Percentiles rank a stretch among this genome's conserved stretches.
Evolutionary conservation across 2,329 filamentous ascomycete species (phyloP).

Genomic region (Dothiorella sarmentorum): DNA sequence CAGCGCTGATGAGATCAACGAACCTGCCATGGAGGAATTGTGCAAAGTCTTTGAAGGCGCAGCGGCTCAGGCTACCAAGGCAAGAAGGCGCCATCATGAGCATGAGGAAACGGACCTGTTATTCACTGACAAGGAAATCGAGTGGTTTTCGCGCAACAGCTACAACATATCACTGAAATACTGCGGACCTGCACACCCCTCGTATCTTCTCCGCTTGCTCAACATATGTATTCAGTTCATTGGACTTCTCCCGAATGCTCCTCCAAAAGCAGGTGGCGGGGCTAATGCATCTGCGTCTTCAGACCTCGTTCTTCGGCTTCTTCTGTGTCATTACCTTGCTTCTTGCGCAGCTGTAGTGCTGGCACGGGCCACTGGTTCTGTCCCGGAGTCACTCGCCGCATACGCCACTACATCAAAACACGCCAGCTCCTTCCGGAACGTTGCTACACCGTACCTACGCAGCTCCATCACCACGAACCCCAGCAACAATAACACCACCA

Average conservation of each 20-base stretch:
- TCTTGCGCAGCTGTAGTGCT: constrained; percentile 45
- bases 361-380: constrained; percentile 45
- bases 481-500: constrained; percentile 22
- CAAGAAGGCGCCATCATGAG: constrained; percentile 39
- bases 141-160: constrained; percentile 80
- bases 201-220: constrained; percentile 55
- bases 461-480: not conserved
- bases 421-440: constrained; percentile 55
- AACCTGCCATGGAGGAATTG: constrained; percentile 45
- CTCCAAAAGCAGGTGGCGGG: not conserved
- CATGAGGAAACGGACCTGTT: constrained; percentile 37
- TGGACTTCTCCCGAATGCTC: constrained; percentile 30
- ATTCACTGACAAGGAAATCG: constrained; percentile 64
- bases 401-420: constrained; percentile 63
- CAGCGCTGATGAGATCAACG: constrained; percentile 44
- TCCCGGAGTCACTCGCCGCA: constrained; percentile 48
- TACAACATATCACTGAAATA: constrained; percentile 73
- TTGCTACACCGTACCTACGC: constrained; percentile 41
- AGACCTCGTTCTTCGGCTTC: constrained; percentile 56
- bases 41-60: constrained; percentile 54
- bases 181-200: constrained; percentile 55
- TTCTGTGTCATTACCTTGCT: constrained; percentile 69
- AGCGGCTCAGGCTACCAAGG: constrained; percentile 45
- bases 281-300: not conserved
- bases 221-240: constrained; percentile 45